phyloP scores from a whole-genome alignment of 1,139 yeast species.

The Sugiyamaella pinicola region DNA sequence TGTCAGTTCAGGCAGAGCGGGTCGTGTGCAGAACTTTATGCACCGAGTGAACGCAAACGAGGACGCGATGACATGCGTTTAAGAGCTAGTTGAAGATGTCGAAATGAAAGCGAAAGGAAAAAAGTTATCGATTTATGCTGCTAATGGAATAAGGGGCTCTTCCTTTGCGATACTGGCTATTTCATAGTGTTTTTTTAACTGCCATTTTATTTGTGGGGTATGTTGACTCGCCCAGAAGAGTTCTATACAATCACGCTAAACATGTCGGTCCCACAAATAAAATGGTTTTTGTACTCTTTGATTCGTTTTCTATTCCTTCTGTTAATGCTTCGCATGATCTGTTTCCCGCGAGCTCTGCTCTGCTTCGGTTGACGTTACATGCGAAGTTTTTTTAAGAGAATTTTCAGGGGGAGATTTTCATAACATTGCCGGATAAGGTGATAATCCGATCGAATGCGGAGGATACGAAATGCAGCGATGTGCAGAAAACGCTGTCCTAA shows the following conservation, averaged over 20 bases:
- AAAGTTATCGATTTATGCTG: no score
- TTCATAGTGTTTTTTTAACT: no score
- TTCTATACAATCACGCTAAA: no score
- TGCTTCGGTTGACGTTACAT: neutral
- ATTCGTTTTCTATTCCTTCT: neutral
- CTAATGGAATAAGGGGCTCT: no score
- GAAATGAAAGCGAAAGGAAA: no score
- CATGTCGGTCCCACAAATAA: no score
- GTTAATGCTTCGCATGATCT: neutral
- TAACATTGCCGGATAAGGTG: constrained; percentile 3
- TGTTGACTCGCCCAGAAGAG: no score
- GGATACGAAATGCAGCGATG: neutral
- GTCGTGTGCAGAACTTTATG: neutral
- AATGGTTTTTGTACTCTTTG: no score
- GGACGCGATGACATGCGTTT: neutral
- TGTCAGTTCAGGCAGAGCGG: neutral
- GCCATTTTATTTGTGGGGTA: constrained; percentile 17
- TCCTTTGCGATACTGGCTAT: no score
- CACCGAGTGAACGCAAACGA: neutral
- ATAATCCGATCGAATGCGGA: neutral
- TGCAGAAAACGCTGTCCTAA: neutral
- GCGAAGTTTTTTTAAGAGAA: neutral
- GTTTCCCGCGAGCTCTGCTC: no score
- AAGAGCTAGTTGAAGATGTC: no score
- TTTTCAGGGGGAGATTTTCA: constrained; percentile 15